These are phyloP conservation scores for Lactarius tabidus DNA, from an alignment of 768 basidiomycete genomes.

Conservation along the genomic window DNA sequence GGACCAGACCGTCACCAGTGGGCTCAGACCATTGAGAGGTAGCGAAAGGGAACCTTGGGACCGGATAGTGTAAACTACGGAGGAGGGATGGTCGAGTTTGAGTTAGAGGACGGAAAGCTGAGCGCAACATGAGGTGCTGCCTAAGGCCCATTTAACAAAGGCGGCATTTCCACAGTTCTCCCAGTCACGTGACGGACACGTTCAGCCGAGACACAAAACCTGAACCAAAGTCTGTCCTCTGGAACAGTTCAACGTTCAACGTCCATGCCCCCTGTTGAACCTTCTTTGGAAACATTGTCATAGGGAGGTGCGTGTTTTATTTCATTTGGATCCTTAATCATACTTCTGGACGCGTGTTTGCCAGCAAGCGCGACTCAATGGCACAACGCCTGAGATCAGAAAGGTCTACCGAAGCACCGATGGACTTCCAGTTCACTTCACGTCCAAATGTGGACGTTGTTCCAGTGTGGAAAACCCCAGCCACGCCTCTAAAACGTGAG, in stretches of 20 bases:
- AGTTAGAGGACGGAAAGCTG: slow-evolving; percentile 27
- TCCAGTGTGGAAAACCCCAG: slow-evolving; percentile 60
- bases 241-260: background rate
- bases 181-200: slow-evolving; percentile 20
- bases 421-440: slow-evolving; percentile 86
- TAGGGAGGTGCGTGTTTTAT: slow-evolving; percentile 4
- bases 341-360: slow-evolving; percentile 17
- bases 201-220: slow-evolving; percentile 1
- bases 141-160: background rate
- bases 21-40: slow-evolving; percentile 37
- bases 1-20: slow-evolving; percentile 62
- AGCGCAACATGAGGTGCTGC: slow-evolving; percentile 31
- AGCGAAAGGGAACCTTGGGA: slow-evolving; percentile 44
- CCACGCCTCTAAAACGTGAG: slow-evolving; percentile 67
- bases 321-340: background rate
- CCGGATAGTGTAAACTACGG: background rate
- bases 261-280: background rate
- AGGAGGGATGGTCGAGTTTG: slow-evolving; percentile 5
- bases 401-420: slow-evolving; percentile 76
- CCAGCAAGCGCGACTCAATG: slow-evolving; percentile 13
- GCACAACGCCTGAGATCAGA: slow-evolving; percentile 25
- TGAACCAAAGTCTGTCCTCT: background rate
- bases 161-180: background rate
- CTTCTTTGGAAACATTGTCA: background rate
- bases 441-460: slow-evolving; percentile 48